Evolutionary conservation across 2,329 filamentous ascomycete genomes (phyloP).

Genomic region (Fusarium buharicum): DNA sequence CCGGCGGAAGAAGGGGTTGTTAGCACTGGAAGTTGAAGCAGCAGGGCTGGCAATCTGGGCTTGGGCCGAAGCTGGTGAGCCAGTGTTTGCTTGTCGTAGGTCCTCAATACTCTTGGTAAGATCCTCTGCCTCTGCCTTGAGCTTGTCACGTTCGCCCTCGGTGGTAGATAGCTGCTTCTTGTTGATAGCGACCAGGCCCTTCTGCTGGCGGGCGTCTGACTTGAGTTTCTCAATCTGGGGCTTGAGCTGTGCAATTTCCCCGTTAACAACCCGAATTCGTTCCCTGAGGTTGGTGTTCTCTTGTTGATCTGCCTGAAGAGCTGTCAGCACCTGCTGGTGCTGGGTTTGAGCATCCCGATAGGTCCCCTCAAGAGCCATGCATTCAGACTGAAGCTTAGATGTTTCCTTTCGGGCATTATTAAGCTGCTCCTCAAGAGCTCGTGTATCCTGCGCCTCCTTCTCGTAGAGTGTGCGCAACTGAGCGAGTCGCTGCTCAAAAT

Average conservation of each 20-base stretch:
- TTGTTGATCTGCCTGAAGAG: conserved; percentile 85
- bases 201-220: conserved; percentile 92
- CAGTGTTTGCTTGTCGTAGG: conserved; percentile 62
- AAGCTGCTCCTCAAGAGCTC: conserved; percentile 84
- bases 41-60: conserved; percentile 74
- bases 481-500: conserved; percentile 87
- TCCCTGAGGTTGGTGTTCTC: conserved; percentile 90
- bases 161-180: conserved; percentile 95
- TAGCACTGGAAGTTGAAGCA: conserved; percentile 75
- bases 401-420: conserved; percentile 80
- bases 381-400: conserved; percentile 83
- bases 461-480: conserved; percentile 91
- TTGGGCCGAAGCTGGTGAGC: conserved; percentile 59
- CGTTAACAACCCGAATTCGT: conserved; percentile 83
- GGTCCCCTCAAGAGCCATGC: conserved; percentile 82
- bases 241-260: conserved; percentile 84
- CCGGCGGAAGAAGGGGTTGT: conserved; percentile 93
- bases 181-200: conserved; percentile 96
- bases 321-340: conserved; percentile 77
- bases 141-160: conserved; percentile 87
- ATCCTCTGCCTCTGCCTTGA: conserved; percentile 81
- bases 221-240: conserved; percentile 93
- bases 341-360: conserved; percentile 85
- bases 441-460: conserved; percentile 89
- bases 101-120: conserved; percentile 72